Conservation (phyloP, 305 asterid species). For the Fraxinus xanthoxyloides region DNA sequence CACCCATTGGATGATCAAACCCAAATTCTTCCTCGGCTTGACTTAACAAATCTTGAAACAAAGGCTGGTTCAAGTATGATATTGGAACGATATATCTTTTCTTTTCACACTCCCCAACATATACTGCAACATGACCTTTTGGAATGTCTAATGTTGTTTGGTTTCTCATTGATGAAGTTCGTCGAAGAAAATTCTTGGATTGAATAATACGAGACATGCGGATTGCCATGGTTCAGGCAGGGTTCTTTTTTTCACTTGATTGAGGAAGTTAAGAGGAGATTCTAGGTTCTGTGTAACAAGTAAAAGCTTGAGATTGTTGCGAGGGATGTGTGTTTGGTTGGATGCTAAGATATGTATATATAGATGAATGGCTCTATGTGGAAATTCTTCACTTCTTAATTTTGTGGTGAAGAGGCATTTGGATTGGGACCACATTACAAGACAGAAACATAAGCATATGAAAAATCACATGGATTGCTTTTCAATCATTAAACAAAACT, state of each 20-base stretch:
- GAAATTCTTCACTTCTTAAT: background rate
- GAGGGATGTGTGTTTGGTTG: background rate
- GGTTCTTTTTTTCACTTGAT: background rate
- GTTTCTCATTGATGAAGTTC: constrained; percentile 19
- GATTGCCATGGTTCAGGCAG: constrained; percentile 21
- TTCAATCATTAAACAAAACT: background rate
- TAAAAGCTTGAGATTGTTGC: background rate
- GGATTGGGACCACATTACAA: background rate
- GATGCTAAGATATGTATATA: constrained; percentile 15
- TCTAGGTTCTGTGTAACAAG: background rate
- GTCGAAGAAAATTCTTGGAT: constrained; percentile 5
- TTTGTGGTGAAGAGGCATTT: constrained; percentile 11
- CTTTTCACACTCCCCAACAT: constrained; percentile 47
- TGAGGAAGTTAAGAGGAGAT: background rate
- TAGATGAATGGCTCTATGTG: constrained; percentile 5
- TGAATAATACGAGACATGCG: background rate
- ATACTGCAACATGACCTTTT: constrained; percentile 41
- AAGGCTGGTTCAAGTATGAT: constrained; percentile 39
- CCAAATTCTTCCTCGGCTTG: constrained; percentile 48
- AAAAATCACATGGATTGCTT: constrained; percentile 21
- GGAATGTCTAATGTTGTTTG: constrained; percentile 21
- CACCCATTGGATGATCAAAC: constrained; percentile 48
- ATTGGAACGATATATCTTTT: constrained; percentile 39
- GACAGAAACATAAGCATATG: constrained; percentile 24
- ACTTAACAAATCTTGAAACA: constrained; percentile 31